Evolutionary conservation across 768 basidiomycete genomes (phyloP).

Genomic region (Obba rivulosa): DNA sequence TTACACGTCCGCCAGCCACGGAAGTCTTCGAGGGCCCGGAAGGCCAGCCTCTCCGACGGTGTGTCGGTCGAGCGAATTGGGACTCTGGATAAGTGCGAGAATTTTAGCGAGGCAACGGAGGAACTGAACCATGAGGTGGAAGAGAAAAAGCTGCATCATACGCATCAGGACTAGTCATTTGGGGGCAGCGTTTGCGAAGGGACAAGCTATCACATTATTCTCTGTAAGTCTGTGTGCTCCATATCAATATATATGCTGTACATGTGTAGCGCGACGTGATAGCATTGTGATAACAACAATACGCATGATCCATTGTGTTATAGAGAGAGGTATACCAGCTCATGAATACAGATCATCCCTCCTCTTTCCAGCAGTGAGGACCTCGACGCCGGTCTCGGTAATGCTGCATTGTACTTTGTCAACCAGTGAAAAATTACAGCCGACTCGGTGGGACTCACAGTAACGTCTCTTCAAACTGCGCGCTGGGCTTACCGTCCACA

Average conservation of each 20-base stretch:
- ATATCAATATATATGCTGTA: background rate
- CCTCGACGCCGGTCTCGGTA: constrained; percentile 86
- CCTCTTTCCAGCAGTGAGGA: constrained; percentile 61
- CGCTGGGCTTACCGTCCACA: constrained; percentile 81
- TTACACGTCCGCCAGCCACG: constrained; percentile 32
- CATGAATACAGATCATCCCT: constrained; percentile 22
- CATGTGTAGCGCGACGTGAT: background rate
- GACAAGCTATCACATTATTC: background rate
- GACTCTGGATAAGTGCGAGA: constrained; percentile 47
- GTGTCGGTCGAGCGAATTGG: constrained; percentile 63
- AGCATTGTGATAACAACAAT: background rate
- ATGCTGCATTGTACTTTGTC: constrained; percentile 47
- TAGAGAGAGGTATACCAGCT: background rate
- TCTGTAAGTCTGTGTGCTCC: background rate
- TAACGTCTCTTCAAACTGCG: constrained; percentile 97
- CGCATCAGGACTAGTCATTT: background rate
- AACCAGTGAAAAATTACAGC: constrained; percentile 1
- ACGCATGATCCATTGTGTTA: background rate
- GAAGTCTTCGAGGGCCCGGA: constrained; percentile 38
- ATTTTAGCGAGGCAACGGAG: constrained; percentile 59
- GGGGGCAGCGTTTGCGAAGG: background rate
- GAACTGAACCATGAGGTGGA: constrained; percentile 62
- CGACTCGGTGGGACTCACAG: constrained; percentile 54
- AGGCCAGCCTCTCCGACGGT: constrained; percentile 57
- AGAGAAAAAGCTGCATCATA: constrained; percentile 25